Evolutionary conservation across 148 eudicot species (phyloP).

Genomic region (Simmondsia chinensis): DNA sequence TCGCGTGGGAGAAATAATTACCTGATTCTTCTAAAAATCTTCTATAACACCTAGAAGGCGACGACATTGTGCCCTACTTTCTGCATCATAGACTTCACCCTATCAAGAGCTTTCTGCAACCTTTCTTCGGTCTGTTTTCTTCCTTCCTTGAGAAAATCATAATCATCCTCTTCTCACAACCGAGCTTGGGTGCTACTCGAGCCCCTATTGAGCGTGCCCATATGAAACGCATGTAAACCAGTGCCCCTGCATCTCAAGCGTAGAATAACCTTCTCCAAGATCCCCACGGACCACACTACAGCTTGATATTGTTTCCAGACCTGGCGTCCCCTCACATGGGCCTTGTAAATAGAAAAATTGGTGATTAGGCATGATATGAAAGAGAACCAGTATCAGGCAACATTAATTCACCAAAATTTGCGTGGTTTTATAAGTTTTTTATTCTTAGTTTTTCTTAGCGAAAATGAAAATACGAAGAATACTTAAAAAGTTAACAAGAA

Average conservation of each 20-base stretch:
- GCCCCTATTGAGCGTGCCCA: constrained; percentile 33
- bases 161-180: constrained; percentile 53
- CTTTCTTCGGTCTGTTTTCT: constrained; percentile 71
- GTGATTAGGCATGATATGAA: too few relatives aligned
- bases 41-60: too few relatives aligned
- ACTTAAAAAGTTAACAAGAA: not conserved
- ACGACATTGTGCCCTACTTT: too few relatives aligned
- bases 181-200: constrained; percentile 16
- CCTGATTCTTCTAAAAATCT: too few relatives aligned
- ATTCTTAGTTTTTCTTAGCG: too few relatives aligned
- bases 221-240: constrained; percentile 56
- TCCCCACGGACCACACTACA: constrained; percentile 85
- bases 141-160: constrained; percentile 79
- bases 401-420: too few relatives aligned
- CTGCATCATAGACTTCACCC: constrained; percentile 92
- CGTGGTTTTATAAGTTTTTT: too few relatives aligned
- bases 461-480: not conserved
- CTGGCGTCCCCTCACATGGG: constrained; percentile 85
- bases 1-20: too few relatives aligned
- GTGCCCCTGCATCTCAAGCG: constrained; percentile 78
- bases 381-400: too few relatives aligned
- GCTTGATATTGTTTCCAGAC: constrained; percentile 66
- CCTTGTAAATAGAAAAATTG: constrained; percentile 29
- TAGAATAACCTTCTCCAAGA: constrained; percentile 70
- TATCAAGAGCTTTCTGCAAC: constrained; percentile 63